These are phyloP conservation scores for Solioccasus polychromus DNA, from an alignment of 768 basidiomycete genomes.

Conservation along the genomic window DNA sequence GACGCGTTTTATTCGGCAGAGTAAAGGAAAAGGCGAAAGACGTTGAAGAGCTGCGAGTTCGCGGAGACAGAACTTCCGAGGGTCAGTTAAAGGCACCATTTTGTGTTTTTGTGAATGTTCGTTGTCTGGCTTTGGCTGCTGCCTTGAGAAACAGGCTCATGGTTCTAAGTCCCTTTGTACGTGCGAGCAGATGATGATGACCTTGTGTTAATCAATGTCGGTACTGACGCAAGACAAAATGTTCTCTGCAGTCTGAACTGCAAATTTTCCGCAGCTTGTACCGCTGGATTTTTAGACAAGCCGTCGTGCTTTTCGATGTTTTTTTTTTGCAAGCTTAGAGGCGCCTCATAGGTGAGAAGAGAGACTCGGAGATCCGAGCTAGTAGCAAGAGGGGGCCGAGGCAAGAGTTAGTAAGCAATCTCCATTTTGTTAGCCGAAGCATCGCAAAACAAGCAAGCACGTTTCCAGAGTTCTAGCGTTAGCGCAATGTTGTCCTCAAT, in stretches of 20 bases:
- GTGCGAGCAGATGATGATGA: slow-evolving; percentile 96
- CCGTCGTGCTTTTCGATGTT: slow-evolving; percentile 74
- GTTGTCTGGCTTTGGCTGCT: slow-evolving; percentile 74
- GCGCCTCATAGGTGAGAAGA: slow-evolving; percentile 48
- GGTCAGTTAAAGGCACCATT: slow-evolving; percentile 39
- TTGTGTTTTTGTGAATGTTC: slow-evolving; percentile 33
- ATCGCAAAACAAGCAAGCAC: no score
- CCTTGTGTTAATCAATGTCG: slow-evolving; percentile 74
- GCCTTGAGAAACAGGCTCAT: slow-evolving; percentile 91
- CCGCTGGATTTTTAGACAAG: slow-evolving; percentile 95
- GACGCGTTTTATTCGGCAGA: slow-evolving; percentile 29
- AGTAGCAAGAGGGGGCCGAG: slow-evolving; percentile 20
- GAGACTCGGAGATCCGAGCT: neutral
- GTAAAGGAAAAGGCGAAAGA: slow-evolving; percentile 26
- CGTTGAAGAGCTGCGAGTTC: slow-evolving; percentile 36
- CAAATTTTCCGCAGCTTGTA: slow-evolving; percentile 88
- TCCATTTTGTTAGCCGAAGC: no score
- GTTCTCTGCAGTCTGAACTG: slow-evolving; percentile 76
- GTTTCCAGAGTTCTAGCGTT: no score
- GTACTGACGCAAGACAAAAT: slow-evolving; percentile 65
- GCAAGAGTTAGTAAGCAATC: slow-evolving; percentile 21
- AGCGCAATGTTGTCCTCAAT: no score
- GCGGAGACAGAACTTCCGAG: slow-evolving; percentile 28
- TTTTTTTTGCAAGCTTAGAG: slow-evolving; percentile 77
- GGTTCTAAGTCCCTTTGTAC: slow-evolving; percentile 92